phyloP scores from a whole-genome alignment of 768 basidiomycete species.

The Trametes meyenii region DNA sequence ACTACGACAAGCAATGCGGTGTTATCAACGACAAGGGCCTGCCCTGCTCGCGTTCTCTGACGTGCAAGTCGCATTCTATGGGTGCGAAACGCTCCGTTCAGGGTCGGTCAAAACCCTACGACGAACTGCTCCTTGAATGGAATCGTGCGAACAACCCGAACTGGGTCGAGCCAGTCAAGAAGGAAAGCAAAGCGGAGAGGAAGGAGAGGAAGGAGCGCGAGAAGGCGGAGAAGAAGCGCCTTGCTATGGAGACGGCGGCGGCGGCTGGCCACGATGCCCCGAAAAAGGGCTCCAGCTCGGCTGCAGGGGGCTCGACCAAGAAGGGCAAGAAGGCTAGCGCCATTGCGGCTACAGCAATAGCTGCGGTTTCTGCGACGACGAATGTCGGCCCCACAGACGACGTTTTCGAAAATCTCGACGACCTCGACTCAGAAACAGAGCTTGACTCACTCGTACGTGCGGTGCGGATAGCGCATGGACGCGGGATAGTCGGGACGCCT shows the following conservation, averaged over 20 bases:
- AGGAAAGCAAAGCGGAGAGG: conserved; percentile 84
- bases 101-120: conserved; percentile 82
- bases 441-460: conserved; percentile 72
- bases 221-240: conserved; percentile 79
- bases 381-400: conserved; percentile 60
- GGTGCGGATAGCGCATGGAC: conserved; percentile 56
- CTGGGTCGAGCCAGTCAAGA: conserved; percentile 85
- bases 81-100: conserved; percentile 91
- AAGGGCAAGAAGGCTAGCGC: conserved; percentile 63
- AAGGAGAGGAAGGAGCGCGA: conserved; percentile 83
- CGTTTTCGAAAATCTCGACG: conserved; percentile 69
- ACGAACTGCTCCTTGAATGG: conserved; percentile 90
- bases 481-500: conserved; percentile 63
- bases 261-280: conserved; percentile 53
- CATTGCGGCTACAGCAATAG: conserved; percentile 47
- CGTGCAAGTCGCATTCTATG: conserved; percentile 98
- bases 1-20: conserved; percentile 92
- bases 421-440: conserved; percentile 85
- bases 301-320: conserved; percentile 43
- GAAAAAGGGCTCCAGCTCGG: conserved; percentile 44
- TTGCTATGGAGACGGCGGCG: conserved; percentile 70
- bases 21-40: conserved; percentile 95
- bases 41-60: conserved; percentile 92
- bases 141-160: conserved; percentile 86
- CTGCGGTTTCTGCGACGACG: conserved; percentile 42